These are phyloP conservation scores for Hylodesmum podocarpum DNA, from an alignment of 306 rosid species.

Conservation along the genomic window DNA sequence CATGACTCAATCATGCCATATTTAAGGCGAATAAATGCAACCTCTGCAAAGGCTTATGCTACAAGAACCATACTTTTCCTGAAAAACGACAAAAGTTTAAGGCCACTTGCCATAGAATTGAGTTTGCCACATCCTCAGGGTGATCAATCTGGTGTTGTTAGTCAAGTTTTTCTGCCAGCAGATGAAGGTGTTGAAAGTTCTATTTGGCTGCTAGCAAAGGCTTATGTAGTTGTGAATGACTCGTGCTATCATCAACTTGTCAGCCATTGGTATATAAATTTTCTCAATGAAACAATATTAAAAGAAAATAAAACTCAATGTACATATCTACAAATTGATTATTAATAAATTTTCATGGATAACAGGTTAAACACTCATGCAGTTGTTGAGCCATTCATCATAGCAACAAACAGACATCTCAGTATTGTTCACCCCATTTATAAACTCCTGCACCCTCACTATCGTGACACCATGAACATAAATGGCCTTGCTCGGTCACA, in stretches of 20 bases:
- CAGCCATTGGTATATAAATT: constrained; percentile 58
- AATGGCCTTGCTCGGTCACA: constrained; percentile 28
- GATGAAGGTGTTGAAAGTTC: constrained; percentile 51
- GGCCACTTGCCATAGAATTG: constrained; percentile 65
- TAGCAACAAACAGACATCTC: constrained; percentile 39
- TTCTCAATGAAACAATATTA: not conserved
- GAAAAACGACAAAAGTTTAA: constrained; percentile 51
- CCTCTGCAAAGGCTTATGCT: constrained; percentile 56
- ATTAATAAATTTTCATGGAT: constrained; percentile 2
- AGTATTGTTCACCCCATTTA: constrained; percentile 33
- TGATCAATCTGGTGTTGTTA: constrained; percentile 47
- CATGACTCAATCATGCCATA: constrained; percentile 68
- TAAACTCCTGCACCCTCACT: constrained; percentile 39
- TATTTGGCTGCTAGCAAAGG: constrained; percentile 67
- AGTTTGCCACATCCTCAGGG: constrained; percentile 63
- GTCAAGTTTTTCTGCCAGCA: constrained; percentile 55
- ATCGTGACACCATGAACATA: constrained; percentile 46
- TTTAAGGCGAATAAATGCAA: constrained; percentile 58
- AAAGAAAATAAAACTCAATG: not conserved
- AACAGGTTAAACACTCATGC: constrained; percentile 73
- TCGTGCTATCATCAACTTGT: constrained; percentile 63
- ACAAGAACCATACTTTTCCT: constrained; percentile 63
- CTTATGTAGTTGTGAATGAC: constrained; percentile 66
- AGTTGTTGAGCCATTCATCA: constrained; percentile 55
- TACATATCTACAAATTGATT: not conserved